These are phyloP conservation scores for Ophiostoma perfectum DNA, from an alignment of 2,329 filamentous ascomycete genomes.

Conservation along the genomic window DNA sequence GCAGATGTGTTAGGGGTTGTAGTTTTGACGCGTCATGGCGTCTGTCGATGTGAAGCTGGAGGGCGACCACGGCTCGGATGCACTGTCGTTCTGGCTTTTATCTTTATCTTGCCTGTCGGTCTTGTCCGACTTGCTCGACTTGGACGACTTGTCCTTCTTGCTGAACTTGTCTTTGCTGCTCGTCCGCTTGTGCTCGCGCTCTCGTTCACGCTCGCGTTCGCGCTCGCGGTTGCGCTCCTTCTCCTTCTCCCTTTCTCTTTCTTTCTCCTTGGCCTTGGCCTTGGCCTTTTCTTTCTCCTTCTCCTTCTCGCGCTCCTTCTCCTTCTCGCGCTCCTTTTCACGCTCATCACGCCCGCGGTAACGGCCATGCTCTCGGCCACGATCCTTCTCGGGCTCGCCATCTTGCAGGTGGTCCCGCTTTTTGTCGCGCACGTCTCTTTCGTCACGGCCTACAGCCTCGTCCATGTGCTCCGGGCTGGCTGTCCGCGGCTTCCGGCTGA, in stretches of 20 bases:
- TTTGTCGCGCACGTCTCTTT: slow-evolving; percentile 11
- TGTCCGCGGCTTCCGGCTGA: slow-evolving; percentile 33
- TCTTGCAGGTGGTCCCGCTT: neutral
- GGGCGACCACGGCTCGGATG: slow-evolving; percentile 24
- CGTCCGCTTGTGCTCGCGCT: slow-evolving; percentile 13
- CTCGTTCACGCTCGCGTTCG: slow-evolving; percentile 19
- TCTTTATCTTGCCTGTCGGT: slow-evolving; percentile 17
- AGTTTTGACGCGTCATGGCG: neutral
- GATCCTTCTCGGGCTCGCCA: neutral
- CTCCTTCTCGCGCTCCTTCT: slow-evolving; percentile 26
- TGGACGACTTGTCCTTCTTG: slow-evolving; percentile 7
- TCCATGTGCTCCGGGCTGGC: slow-evolving; percentile 30
- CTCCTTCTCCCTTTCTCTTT: slow-evolving; percentile 6
- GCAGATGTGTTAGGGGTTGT: neutral
- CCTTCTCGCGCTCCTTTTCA: slow-evolving; percentile 22
- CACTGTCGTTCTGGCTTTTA: slow-evolving; percentile 20
- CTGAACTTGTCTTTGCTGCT: slow-evolving; percentile 15
- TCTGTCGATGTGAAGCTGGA: slow-evolving; percentile 4
- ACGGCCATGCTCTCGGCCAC: neutral
- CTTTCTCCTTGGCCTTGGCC: slow-evolving; percentile 16
- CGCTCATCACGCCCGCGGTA: slow-evolving; percentile 19
- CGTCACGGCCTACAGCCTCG: neutral
- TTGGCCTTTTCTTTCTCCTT: slow-evolving; percentile 11
- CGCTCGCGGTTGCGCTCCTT: slow-evolving; percentile 1
- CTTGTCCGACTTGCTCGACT: slow-evolving; percentile 17